Conservation (phyloP, 2,329 filamentous ascomycete genomes). For the Scleromitrula shiraiana region DNA sequence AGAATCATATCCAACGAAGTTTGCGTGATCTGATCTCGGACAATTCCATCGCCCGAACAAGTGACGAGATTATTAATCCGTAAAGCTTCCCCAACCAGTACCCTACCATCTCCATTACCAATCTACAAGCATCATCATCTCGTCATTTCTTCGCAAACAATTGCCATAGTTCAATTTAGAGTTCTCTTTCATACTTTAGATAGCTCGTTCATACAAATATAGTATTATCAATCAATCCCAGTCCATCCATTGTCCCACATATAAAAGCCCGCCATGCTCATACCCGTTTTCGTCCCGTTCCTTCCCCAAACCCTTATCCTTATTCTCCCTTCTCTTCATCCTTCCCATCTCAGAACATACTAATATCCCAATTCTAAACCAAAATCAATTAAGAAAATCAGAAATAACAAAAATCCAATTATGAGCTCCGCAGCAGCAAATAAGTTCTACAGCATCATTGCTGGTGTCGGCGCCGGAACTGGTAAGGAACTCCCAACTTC, state of each 20-base stretch:
- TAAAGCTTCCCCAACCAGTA: too few species aligned
- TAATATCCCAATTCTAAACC: neutral
- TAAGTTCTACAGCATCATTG: constrained; percentile 59
- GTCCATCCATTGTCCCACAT: neutral
- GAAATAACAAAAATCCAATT: neutral
- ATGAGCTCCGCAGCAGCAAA: constrained; percentile 20
- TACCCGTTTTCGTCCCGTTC: too few species aligned
- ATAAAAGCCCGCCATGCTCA: neutral
- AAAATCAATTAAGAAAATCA: neutral
- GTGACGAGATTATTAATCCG: neutral
- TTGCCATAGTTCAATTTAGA: constrained; percentile 1
- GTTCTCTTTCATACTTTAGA: neutral
- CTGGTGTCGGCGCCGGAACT: constrained; percentile 66
- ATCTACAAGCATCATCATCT: constrained; percentile 1
- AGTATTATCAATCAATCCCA: constrained; percentile 13
- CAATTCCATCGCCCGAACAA: too few species aligned
- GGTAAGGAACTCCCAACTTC: constrained; percentile 26
- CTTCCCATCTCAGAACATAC: neutral
- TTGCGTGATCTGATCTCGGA: too few species aligned
- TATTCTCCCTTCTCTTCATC: neutral
- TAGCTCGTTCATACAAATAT: neutral
- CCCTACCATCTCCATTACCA: neutral
- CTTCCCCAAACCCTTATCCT: too few species aligned
- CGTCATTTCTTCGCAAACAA: constrained; percentile 4
- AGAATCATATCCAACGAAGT: too few species aligned